These are phyloP conservation scores for Podosphaera fusca DNA, from an alignment of 2,329 filamentous ascomycete species.

Conservation along the genomic window DNA sequence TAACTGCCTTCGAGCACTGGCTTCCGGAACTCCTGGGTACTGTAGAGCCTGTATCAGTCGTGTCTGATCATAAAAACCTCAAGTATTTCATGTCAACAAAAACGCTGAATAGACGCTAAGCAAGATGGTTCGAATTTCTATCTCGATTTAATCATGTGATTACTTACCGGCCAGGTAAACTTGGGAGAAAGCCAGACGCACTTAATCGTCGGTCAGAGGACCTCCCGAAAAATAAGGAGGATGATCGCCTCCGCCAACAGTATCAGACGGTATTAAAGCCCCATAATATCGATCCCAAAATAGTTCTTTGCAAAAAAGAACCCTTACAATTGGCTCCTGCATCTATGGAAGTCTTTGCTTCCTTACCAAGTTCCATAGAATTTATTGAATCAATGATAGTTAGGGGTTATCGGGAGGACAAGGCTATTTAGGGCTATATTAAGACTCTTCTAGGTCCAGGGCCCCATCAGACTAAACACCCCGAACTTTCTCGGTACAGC, in stretches of 20 bases:
- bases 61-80: constrained; percentile 13
- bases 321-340: too few relatives aligned
- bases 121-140: not conserved
- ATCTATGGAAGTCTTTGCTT: too few relatives aligned
- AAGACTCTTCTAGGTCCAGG: not conserved
- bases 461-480: not conserved
- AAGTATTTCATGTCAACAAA: constrained; percentile 11
- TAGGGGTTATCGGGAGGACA: not conserved
- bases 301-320: not conserved
- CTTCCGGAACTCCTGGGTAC: constrained; percentile 6
- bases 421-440: not conserved
- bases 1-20: constrained; percentile 11
- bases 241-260: not conserved
- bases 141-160: not conserved
- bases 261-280: not conserved
- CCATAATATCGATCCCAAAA: not conserved
- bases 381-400: not conserved
- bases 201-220: not conserved
- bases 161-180: not conserved
- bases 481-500: not conserved
- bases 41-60: constrained; percentile 4
- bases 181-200: not conserved
- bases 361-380: too few relatives aligned
- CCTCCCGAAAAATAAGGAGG: not conserved
- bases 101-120: constrained; percentile 9